These are phyloP conservation scores for Pichia kudriavzevii DNA, from an alignment of 1,139 yeast genomes.

Conservation along the genomic window DNA sequence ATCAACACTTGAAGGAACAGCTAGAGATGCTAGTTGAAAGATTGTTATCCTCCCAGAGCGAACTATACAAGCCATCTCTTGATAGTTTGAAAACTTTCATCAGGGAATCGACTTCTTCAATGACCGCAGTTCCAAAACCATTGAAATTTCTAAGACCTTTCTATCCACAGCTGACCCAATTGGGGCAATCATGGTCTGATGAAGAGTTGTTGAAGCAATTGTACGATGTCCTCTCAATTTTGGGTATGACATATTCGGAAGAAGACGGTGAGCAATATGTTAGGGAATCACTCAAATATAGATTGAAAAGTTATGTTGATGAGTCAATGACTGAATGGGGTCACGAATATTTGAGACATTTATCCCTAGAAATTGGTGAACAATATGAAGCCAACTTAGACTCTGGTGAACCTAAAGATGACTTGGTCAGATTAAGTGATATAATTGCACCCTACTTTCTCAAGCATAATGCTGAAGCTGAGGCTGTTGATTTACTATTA, in stretches of 20 bases:
- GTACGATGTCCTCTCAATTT: constrained; percentile 85
- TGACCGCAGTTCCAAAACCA: constrained; percentile 99
- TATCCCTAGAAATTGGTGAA: constrained; percentile 91
- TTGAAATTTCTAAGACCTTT: constrained; percentile 89
- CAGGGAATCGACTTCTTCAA: constrained; percentile 90
- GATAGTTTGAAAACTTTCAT: constrained; percentile 67
- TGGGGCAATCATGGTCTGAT: constrained; percentile 53
- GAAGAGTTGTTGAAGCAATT: constrained; percentile 35
- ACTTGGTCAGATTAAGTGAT: constrained; percentile 55
- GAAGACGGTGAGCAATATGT: constrained; percentile 54
- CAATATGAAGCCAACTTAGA: constrained; percentile 57
- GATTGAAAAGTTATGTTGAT: constrained; percentile 54
- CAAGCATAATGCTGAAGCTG: constrained; percentile 96
- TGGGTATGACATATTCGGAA: constrained; percentile 85
- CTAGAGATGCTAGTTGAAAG: constrained; percentile 83
- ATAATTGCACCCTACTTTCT: constrained; percentile 85
- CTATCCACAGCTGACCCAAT: constrained; percentile 55
- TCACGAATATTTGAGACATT: constrained; percentile 93
- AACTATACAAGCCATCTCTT: constrained; percentile 53
- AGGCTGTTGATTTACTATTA: constrained; percentile 86
- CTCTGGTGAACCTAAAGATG: constrained; percentile 17
- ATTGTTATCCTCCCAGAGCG: constrained; percentile 42
- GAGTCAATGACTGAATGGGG: constrained; percentile 86
- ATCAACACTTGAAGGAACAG: constrained; percentile 78
- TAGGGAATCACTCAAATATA: constrained; percentile 72